Evolutionary conservation across 345 rosid species (phyloP), one percentile per base, ranked within the genome.

Genomic region (Ceriops tagal): DNA sequence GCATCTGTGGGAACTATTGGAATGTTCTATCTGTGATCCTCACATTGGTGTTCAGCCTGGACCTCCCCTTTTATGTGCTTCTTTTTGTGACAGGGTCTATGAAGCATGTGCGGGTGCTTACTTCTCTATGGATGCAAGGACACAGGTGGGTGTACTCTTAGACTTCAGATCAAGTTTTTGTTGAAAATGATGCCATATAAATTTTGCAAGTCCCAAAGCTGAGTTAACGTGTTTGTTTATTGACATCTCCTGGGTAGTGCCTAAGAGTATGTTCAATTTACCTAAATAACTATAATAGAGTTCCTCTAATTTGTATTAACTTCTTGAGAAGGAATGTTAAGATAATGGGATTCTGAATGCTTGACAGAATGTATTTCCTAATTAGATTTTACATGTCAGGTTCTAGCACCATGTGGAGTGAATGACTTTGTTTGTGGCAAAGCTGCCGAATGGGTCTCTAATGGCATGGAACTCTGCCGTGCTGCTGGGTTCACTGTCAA

Each of bases 21-120:
- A 96, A 82, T 96, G 98, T 72, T 90, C 99, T n/a, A 84, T 92
- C 61, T 96, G 99, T 26, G 96, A 96, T 71, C 99, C 98, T 0
- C 77, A 35, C 15, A 76, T 92, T 53, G 99, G 99, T 30, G 79
- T 84, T 66, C 89, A 83, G 78, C 95, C 92, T 6, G 99, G 98
- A 64, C 90, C 89, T 74, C 98, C 98, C 6, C 86, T 85, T 21
- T 77, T 96, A 32, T 96, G 99, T 34, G 65, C 80, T 46, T 89
- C 92, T 4, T 87, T 92, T 52, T 96, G 98, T 82, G 84, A 90
- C 53, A 75, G 77, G 79, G 92, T 89, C 65, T 89, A 85, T 64
- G 74, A 85, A 78, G 92, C 95, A 68, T 96, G 99, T 78, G 78
- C 83, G 32, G 74, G 70, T 68, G 98, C 98, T 43, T 96, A 90